These are phyloP conservation scores for Karstenula rhodostoma DNA, from an alignment of 2,329 filamentous ascomycete species.

Conservation along the genomic window DNA sequence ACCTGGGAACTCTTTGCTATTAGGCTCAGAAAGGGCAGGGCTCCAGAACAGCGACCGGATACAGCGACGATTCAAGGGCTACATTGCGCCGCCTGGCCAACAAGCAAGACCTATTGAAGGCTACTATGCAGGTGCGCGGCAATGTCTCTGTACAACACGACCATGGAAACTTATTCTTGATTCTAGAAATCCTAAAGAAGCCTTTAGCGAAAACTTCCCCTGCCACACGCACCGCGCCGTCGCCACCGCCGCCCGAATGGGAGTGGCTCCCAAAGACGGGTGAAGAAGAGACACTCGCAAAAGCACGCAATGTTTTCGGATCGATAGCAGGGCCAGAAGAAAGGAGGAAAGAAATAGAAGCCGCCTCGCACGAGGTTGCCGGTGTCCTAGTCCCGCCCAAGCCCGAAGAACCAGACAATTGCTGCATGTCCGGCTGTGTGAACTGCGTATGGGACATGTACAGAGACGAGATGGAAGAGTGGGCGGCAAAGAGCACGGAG, in stretches of 20 bases:
- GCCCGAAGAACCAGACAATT: conserved; percentile 93
- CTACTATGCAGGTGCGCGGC: conserved; percentile 45
- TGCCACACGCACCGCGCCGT: conserved; percentile 40
- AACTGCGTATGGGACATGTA: conserved; percentile 97
- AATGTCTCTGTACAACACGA: not conserved
- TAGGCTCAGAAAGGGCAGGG: conserved; percentile 26
- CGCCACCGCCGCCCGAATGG: conserved; percentile 44
- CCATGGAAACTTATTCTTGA: conserved; percentile 26
- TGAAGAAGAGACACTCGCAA: conserved; percentile 63
- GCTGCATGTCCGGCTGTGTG: conserved; percentile 98
- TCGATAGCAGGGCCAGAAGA: conserved; percentile 79
- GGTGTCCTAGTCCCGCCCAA: conserved; percentile 84
- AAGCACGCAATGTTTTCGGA: conserved; percentile 79
- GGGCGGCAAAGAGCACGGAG: conserved; percentile 71
- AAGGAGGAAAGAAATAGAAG: conserved; percentile 67
- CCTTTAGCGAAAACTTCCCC: conserved; percentile 38
- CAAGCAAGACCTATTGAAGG: conserved; percentile 50
- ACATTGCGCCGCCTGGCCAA: conserved; percentile 48
- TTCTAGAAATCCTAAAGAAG: conserved; percentile 49
- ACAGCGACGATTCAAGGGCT: conserved; percentile 44
- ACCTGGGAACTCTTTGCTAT: conserved; percentile 14
- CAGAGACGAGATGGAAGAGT: conserved; percentile 91
- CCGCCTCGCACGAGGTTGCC: conserved; percentile 71
- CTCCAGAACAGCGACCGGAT: conserved; percentile 46
- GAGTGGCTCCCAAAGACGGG: conserved; percentile 55